A percentile compares a stretch with the other conserved stretches of the same genome.
These are phyloP conservation scores for Boeremia exigua DNA, from an alignment of 2,329 filamentous ascomycete species.

Conservation along the genomic window DNA sequence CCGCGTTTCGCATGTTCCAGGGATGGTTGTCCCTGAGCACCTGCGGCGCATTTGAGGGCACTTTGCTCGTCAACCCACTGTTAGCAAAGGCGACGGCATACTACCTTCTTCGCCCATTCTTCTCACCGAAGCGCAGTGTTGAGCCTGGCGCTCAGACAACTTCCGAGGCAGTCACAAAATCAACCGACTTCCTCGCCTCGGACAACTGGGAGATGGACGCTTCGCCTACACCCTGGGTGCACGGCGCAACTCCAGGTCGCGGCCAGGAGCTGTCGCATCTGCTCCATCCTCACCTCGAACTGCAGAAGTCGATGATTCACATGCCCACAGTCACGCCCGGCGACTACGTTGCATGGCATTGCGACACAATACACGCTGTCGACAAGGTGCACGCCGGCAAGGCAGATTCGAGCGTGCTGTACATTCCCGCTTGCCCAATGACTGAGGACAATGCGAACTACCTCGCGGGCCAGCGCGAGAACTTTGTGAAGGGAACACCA, in stretches of 20 bases:
- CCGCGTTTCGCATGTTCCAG: conserved; percentile 87
- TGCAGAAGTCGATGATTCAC: conserved; percentile 73
- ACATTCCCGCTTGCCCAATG: conserved; percentile 85
- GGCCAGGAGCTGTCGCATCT: conserved; percentile 70
- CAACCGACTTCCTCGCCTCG: conserved; percentile 55
- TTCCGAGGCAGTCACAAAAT: conserved; percentile 36
- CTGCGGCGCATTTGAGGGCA: conserved; percentile 77
- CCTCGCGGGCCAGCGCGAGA: conserved; percentile 71
- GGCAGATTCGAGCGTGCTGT: conserved; percentile 81
- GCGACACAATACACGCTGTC: conserved; percentile 81
- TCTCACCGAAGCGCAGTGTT: conserved; percentile 59
- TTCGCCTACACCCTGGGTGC: conserved; percentile 65
- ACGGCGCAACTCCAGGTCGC: conserved; percentile 72
- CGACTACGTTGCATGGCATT: conserved; percentile 82
- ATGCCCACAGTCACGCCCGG: conserved; percentile 72
- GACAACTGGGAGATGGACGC: conserved; percentile 67
- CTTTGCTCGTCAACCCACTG: conserved; percentile 81
- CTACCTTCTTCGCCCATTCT: conserved; percentile 83
- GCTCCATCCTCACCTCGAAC: conserved; percentile 73
- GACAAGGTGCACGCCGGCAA: conserved; percentile 77
- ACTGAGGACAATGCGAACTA: conserved; percentile 78
- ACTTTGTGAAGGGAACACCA: conserved; percentile 67
- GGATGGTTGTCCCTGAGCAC: conserved; percentile 84
- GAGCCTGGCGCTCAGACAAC: conserved; percentile 39
- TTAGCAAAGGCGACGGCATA: conserved; percentile 79